Evolutionary conservation across 257 asterid genomes (phyloP).

Genomic region (Leptodermis oblonga): DNA sequence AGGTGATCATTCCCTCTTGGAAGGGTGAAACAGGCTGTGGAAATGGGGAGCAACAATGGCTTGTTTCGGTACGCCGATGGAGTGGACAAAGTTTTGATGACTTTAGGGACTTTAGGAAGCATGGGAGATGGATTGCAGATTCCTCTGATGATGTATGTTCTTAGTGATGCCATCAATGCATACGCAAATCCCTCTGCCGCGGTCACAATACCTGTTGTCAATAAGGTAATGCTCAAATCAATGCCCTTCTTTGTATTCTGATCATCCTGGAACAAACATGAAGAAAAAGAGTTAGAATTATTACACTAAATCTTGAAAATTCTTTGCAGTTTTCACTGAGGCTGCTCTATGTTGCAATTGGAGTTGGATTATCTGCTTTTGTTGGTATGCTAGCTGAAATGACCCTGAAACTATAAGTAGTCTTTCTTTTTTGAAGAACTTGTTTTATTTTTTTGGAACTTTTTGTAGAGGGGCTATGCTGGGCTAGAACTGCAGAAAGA

Average conservation of each 20-base stretch:
- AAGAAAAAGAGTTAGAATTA: background rate
- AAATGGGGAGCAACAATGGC: conserved; percentile 38
- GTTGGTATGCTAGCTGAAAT: conserved; percentile 44
- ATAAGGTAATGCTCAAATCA: conserved; percentile 42
- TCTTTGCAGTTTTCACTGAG: conserved; percentile 40
- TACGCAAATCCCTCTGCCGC: conserved; percentile 35
- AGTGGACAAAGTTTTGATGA: conserved; percentile 61
- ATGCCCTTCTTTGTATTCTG: background rate
- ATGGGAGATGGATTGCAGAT: conserved; percentile 89
- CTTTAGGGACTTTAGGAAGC: conserved; percentile 69
- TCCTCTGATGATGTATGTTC: conserved; percentile 76
- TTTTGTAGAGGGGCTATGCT: conserved; percentile 67
- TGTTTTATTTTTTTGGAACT: background rate
- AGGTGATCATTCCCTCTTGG: conserved; percentile 15
- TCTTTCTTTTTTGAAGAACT: background rate
- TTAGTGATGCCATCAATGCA: conserved; percentile 64
- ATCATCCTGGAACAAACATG: background rate
- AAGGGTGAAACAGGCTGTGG: conserved; percentile 12
- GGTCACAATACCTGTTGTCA: conserved; percentile 35
- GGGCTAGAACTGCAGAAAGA: conserved; percentile 96
- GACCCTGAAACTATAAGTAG: background rate
- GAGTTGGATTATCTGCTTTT: conserved; percentile 74
- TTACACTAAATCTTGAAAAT: background rate
- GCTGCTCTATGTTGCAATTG: conserved; percentile 69
- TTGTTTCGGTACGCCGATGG: conserved; percentile 72